A percentile compares a stretch with the other conserved stretches of the same genome.
Conservation (phyloP, 768 basidiomycete species). For the Cubamyces sp. region DNA sequence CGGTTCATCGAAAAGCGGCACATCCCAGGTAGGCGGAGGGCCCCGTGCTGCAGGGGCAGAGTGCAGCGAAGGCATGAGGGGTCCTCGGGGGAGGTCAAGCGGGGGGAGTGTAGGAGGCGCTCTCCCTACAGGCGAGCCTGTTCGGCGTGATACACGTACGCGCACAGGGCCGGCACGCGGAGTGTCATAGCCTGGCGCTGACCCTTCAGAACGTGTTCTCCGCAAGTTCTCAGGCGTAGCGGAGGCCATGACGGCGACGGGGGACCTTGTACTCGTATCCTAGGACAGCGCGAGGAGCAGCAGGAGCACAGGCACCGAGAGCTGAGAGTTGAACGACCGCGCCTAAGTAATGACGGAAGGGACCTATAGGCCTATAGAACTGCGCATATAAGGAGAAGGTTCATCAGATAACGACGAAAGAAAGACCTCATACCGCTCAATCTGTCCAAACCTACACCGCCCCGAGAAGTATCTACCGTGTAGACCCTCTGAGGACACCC, state of each 20-base stretch:
- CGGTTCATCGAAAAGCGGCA: constrained; percentile 6
- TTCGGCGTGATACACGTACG: constrained; percentile 7
- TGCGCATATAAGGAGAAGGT: constrained; percentile 1
- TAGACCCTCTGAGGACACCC: background rate
- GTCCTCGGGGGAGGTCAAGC: constrained; percentile 6
- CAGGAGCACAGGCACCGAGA: background rate
- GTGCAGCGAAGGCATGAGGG: background rate
- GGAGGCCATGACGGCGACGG: background rate
- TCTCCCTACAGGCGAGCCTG: background rate
- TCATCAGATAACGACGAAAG: constrained; percentile 18
- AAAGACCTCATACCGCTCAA: constrained; percentile 4
- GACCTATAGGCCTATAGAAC: background rate
- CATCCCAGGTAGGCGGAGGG: background rate
- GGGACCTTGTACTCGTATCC: background rate
- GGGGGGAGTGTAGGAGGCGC: background rate
- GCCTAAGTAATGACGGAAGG: background rate
- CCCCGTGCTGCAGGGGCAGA: background rate
- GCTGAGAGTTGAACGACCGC: background rate
- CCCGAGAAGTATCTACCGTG: background rate
- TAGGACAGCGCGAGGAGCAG: background rate
- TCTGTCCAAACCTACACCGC: background rate
- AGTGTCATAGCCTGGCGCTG: background rate
- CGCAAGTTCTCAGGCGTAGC: constrained; percentile 2
- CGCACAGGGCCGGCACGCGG: background rate
- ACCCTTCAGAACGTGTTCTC: constrained; percentile 14